Conservation (phyloP, 805 yeast species). For the Nakazawaea wickerhamii region DNA sequence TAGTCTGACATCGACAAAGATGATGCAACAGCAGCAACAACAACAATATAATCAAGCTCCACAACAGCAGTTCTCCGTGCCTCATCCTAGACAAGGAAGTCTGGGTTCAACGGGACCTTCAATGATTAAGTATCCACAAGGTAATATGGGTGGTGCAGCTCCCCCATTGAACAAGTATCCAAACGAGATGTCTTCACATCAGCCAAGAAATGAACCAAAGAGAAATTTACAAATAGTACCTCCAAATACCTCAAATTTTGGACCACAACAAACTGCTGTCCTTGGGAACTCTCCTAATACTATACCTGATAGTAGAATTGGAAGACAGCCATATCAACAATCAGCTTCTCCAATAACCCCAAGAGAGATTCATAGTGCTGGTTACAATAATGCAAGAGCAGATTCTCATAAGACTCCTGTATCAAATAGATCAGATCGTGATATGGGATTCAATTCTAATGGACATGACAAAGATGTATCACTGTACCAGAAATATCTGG, state of each 20-base stretch:
- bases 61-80: too few species aligned
- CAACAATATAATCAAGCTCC: conserved; percentile 4
- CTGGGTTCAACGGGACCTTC: not conserved
- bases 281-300: not conserved
- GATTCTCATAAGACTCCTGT: not conserved
- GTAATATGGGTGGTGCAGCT: too few species aligned
- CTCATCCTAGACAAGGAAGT: conserved; percentile 8
- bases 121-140: too few species aligned
- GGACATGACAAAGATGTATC: not conserved
- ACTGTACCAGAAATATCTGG: not conserved
- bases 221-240: conserved; percentile 2
- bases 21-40: conserved; percentile 9
- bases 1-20: too few species aligned
- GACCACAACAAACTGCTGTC: conserved; percentile 3
- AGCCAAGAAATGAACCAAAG: conserved; percentile 2
- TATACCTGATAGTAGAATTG: conserved; percentile 3
- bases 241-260: not conserved
- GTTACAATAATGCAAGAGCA: not conserved
- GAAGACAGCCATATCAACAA: not conserved
- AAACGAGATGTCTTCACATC: not conserved
- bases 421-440: not conserved
- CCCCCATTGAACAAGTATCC: too few species aligned
- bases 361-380: too few species aligned
- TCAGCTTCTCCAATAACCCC: not conserved
- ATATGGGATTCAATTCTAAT: not conserved